phyloP scores from a whole-genome alignment of 2,329 filamentous ascomycete species.

The Arthrobotrys entomopaga region DNA sequence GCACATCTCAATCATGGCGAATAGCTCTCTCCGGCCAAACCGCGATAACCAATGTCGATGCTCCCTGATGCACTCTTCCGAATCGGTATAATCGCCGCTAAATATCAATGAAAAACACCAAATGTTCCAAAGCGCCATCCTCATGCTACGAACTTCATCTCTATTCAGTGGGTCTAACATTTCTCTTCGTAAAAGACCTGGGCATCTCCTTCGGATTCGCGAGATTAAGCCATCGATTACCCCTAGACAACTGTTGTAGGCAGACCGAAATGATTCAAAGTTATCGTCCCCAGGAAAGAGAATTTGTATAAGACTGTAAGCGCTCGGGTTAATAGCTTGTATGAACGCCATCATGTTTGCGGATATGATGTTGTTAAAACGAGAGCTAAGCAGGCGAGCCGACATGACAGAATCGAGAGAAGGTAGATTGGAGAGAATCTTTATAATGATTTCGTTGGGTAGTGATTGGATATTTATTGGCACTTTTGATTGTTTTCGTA shows the following conservation, averaged over 20 bases:
- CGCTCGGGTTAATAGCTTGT: slow-evolving; percentile 36
- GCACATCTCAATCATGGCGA: slow-evolving; percentile 54
- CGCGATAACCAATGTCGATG: slow-evolving; percentile 42
- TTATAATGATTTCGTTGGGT: slow-evolving; percentile 38
- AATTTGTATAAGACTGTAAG: slow-evolving; percentile 42
- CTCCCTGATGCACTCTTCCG: slow-evolving; percentile 32
- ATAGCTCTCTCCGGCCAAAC: slow-evolving; percentile 41
- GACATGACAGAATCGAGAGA: slow-evolving; percentile 49
- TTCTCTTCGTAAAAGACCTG: slow-evolving; percentile 39
- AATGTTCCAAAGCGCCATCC: slow-evolving; percentile 52
- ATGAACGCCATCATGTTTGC: slow-evolving; percentile 40
- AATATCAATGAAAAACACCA: slow-evolving; percentile 51
- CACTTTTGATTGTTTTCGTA: slow-evolving; percentile 23
- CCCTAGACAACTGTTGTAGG: slow-evolving; percentile 52
- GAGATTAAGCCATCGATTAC: slow-evolving; percentile 50
- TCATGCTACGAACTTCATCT: slow-evolving; percentile 45
- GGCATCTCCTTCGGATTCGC: slow-evolving; percentile 45
- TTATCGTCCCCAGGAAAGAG: slow-evolving; percentile 47
- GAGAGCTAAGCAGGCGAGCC: slow-evolving; percentile 23
- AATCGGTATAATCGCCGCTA: slow-evolving; percentile 26
- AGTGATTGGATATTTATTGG: slow-evolving; percentile 35
- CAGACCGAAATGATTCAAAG: slow-evolving; percentile 47
- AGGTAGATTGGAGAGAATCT: slow-evolving; percentile 46
- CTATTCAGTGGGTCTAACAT: slow-evolving; percentile 46
- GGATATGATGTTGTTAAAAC: slow-evolving; percentile 41